Conservation (phyloP, 768 basidiomycete genomes). For the Exidia glandulosa region DNA sequence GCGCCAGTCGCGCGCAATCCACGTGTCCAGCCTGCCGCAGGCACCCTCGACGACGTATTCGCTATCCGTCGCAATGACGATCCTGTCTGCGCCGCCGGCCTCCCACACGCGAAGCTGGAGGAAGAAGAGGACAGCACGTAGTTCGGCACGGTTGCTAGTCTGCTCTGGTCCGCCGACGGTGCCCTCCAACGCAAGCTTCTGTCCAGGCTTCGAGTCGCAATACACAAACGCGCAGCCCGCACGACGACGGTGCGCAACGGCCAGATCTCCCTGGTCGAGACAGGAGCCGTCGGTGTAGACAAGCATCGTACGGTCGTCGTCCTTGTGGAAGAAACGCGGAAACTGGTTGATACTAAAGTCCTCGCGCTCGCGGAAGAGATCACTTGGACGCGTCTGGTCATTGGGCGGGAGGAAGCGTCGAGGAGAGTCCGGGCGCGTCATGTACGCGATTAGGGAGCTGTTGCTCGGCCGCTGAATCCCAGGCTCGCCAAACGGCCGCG, state of each 20-base stretch:
- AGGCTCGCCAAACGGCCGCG: too few relatives aligned
- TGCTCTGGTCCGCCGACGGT: conserved; percentile 11
- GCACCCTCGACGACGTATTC: conserved; percentile 21
- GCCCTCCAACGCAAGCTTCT: neutral
- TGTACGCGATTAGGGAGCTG: neutral
- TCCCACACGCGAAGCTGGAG: conserved; percentile 16
- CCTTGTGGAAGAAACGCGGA: neutral
- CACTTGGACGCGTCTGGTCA: neutral
- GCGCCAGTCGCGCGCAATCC: conserved; percentile 16
- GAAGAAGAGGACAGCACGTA: conserved; percentile 19
- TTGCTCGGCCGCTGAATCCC: too few relatives aligned
- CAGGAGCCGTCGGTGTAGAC: conserved; percentile 5
- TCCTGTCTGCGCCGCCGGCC: conserved; percentile 18
- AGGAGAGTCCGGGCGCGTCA: neutral
- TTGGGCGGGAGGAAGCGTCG: neutral
- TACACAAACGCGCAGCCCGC: conserved; percentile 3
- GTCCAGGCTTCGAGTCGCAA: neutral
- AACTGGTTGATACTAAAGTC: neutral
- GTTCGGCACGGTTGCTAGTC: conserved; percentile 25
- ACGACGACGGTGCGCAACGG: neutral
- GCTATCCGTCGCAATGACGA: conserved; percentile 22
- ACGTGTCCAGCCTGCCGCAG: conserved; percentile 12
- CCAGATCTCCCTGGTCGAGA: neutral
- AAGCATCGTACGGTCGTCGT: conserved; percentile 1
- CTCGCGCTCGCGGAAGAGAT: neutral